phyloP scores from a whole-genome alignment of 306 rosid genomes.

The Quillaja saponaria region DNA sequence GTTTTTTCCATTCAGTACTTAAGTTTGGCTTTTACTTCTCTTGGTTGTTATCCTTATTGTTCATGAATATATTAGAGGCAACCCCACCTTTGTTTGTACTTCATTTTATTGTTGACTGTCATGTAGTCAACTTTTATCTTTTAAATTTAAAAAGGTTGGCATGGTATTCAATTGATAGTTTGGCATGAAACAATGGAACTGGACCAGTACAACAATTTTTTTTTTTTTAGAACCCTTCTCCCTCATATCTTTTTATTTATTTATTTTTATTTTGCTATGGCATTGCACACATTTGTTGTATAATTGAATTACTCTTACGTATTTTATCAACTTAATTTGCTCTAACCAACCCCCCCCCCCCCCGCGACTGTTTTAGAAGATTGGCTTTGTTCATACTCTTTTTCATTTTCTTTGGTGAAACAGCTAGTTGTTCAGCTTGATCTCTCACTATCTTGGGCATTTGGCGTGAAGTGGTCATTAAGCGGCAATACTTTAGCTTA shows the following conservation, averaged over 20 bases:
- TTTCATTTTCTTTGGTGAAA: conserved; percentile 39
- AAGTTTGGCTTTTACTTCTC: too few species aligned
- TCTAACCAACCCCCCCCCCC: neutral
- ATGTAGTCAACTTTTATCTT: too few species aligned
- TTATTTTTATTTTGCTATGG: too few species aligned
- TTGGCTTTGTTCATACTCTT: conserved; percentile 23
- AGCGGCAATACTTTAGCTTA: conserved; percentile 93
- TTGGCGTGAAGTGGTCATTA: conserved; percentile 97
- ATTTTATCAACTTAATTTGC: conserved; percentile 6
- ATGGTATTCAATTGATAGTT: too few species aligned
- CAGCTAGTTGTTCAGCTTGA: conserved; percentile 93
- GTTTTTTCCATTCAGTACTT: too few species aligned
- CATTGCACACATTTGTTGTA: neutral
- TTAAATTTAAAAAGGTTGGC: too few species aligned
- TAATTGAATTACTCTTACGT: neutral
- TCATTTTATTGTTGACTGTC: too few species aligned
- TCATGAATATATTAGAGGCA: too few species aligned
- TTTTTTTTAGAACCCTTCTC: conserved; percentile 7
- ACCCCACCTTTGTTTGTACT: too few species aligned
- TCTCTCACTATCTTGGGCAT: conserved; percentile 88
- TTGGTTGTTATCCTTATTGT: too few species aligned
- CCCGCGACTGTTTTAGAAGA: neutral
- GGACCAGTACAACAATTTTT: neutral
- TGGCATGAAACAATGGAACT: too few species aligned
- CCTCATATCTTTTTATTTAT: too few species aligned